Evolutionary conservation across 1,284 basidiomycete species (phyloP), one percentile per base, ranked within the genome.

Genomic region (Grifola frondosa): DNA sequence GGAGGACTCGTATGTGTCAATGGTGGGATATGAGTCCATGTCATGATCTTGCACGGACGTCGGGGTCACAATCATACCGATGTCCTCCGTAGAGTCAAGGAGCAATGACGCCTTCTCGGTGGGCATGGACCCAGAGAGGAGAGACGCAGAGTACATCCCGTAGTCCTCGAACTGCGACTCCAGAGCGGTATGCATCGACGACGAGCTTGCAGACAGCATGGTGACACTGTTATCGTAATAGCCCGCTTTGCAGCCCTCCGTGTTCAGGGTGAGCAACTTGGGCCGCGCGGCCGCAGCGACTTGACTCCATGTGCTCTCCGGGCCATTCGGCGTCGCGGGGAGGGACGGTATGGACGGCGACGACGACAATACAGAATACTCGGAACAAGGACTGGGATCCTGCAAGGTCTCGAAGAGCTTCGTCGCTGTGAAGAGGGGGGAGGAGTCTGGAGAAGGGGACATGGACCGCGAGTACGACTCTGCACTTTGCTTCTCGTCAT

Each of bases 131-230:
- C 50, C 56, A 26, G 57, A 33, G 38, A 44, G 50, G 22, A 56
- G 52, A n/a, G n/a, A n/a, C 12, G 56, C 49, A 10, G 57, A 57
- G 44, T 57, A 62, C 40, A 56, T 43, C 34, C 53, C 59, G 26
- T 55, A 57, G 12, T 53, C 58, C 25, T 45, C 48, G 22, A 54
- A 37, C 20, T 46, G 49, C 16, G 57, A 57, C 50, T 87, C 84
- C 37, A 85, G 77, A 19, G 84, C 84, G 7, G 84, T 87, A 49
- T 82, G 81, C 82, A 87, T 85, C 48, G 73, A 69, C 25, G 81
- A 78, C 21, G 80, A 80, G 20, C 70, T 65, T 2, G 74, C 69
- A 19, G 80, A 81, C 44, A 67, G 69, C 44, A 78, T 76, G 29
- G 68, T 65, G 50, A 67, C 64, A 55, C 69, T 73, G 33, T 69